These are phyloP conservation scores for Suillus americanus DNA, from an alignment of 768 basidiomycete species.

Conservation along the genomic window DNA sequence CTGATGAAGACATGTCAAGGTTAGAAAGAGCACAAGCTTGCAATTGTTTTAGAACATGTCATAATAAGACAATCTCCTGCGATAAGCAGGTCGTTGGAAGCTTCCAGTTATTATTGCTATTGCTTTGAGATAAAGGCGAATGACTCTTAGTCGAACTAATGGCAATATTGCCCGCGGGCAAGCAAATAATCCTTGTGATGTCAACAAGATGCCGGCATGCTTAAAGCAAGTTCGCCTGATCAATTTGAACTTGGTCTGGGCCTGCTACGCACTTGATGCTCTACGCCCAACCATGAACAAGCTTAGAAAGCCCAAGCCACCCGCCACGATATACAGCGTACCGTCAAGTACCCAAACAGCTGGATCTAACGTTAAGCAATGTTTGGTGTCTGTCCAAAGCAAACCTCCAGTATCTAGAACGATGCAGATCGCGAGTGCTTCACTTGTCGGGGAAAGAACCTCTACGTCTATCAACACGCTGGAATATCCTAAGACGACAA, in stretches of 20 bases:
- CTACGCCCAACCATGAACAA: constrained; percentile 21
- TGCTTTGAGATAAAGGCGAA: background rate
- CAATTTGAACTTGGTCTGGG: background rate
- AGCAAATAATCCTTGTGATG: background rate
- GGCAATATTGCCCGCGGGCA: background rate
- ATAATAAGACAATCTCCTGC: background rate
- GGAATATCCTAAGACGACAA: constrained; percentile 13
- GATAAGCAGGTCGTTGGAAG: background rate
- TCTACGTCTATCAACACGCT: background rate
- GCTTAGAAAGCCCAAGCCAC: constrained; percentile 21
- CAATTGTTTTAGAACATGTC: background rate
- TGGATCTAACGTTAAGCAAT: background rate
- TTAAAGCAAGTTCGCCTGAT: background rate
- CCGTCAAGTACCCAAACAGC: constrained; percentile 1
- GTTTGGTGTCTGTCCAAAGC: background rate
- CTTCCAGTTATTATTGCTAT: background rate
- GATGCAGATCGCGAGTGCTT: constrained; percentile 27
- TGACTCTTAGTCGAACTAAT: background rate
- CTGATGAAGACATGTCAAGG: background rate
- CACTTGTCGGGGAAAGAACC: constrained; percentile 5
- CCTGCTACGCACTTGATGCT: background rate
- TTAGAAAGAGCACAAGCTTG: background rate
- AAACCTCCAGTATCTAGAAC: constrained; percentile 25
- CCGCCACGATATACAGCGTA: constrained; percentile 1
- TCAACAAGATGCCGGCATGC: background rate